Evolutionary conservation across 228 moss, liverwort and hornwort species (phyloP).

Genomic region (Sphagnum magellanicum): DNA sequence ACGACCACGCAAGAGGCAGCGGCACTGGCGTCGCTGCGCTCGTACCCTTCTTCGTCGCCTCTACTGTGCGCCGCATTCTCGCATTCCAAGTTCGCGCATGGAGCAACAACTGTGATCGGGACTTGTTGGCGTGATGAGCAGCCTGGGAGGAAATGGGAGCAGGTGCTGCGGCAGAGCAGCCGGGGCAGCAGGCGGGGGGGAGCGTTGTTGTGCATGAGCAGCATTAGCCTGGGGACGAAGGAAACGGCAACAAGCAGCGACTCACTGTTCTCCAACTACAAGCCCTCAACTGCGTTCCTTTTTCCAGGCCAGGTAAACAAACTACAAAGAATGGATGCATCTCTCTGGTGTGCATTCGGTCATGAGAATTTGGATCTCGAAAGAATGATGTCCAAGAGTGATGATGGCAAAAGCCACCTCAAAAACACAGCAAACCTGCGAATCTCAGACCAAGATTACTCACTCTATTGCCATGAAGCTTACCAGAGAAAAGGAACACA

Average conservation of each 20-base stretch:
- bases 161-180: constrained; percentile 12
- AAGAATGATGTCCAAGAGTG: not conserved
- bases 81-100: constrained; percentile 11
- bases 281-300: constrained; percentile 69
- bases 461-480: too few species aligned
- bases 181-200: constrained; percentile 2
- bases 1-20: constrained; percentile 46
- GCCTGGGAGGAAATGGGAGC: constrained; percentile 7
- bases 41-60: constrained; percentile 21
- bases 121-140: not conserved
- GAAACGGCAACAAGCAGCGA: constrained; percentile 46
- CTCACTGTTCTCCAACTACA: constrained; percentile 60
- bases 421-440: too few species aligned
- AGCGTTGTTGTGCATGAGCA: constrained; percentile 34
- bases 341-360: not conserved
- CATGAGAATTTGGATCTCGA: not conserved
- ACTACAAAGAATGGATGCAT: not conserved
- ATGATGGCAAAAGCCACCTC: too few species aligned
- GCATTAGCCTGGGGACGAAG: constrained; percentile 37
- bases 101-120: not conserved
- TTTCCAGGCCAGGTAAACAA: constrained; percentile 79
- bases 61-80: constrained; percentile 21
- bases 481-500: too few species aligned
- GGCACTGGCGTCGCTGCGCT: constrained; percentile 38
- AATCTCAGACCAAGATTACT: too few species aligned